Base-by-base conservation (phyloP, 169 alveolate species). In the Eimeria praecox region DNA sequence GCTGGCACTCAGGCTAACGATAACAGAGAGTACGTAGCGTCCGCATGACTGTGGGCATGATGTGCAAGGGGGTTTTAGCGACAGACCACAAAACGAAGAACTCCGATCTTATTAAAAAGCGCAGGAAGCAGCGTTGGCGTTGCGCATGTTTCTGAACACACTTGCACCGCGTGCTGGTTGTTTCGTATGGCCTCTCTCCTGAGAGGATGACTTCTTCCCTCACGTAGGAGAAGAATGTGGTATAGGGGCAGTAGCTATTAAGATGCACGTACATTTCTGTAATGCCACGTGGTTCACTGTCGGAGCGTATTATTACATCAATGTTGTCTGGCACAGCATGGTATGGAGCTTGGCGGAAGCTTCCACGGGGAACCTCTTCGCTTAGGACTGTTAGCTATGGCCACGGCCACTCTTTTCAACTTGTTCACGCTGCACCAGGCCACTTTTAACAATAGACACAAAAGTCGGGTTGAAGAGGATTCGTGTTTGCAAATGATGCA, bases 341-440 rank as follows among this genome's bases (percentile, higher is more conserved):
- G 40, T n/a, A n/a, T 9, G 75, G 75, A 64, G 75, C 75, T 64
- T 40, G 16, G 40, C 75, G 40, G 5, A 18, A n/a, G 75, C 40
- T 64, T 64, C 35, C 24, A 18, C 85, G 54, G 54, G 85, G 52
- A 10, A 0, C 52, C 30, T 9, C 9, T 27, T 10, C 38, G 42
- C 64, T 9, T n/a, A 52, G 44, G 80, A 46, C 42, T 86, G 42
- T 89, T 87, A 89, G 54, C 86, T 89, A 46, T 89, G 83, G 73
- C 73, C 86, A 22, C 80, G 96, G 64, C 96, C 96, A 56, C 80
- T 93, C 42, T 93, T 93, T 54, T 64, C 80, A 64, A 93, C 94
- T 54, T 93, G 93, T 38, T 88, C 96, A 16, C 96, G 93, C 89
- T 93, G 96, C 80, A 93, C 96, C 12, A 93, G 89, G 38, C 96